phyloP scores from a whole-genome alignment of 2,329 filamentous ascomycete genomes.

The Fusarium nurragi region DNA sequence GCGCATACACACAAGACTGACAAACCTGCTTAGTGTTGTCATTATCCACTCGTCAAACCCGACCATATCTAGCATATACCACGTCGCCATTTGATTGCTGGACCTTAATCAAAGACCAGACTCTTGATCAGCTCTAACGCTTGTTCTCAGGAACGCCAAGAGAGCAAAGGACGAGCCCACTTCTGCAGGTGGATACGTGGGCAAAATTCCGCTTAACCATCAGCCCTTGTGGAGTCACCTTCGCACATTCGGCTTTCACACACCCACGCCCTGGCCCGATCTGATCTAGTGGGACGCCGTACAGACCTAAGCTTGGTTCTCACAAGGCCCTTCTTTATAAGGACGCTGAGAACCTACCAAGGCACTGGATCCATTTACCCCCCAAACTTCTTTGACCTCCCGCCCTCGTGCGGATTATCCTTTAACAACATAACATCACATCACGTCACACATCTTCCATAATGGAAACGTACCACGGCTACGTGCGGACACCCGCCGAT shows the following conservation, averaged over 20 bases:
- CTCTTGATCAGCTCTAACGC: constrained; percentile 27
- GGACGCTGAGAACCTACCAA: constrained; percentile 32
- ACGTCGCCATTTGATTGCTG: constrained; percentile 20
- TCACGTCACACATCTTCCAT: constrained; percentile 44
- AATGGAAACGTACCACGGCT: constrained; percentile 98
- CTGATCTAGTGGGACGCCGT: constrained; percentile 45
- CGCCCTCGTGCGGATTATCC: constrained; percentile 29
- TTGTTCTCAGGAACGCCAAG: constrained; percentile 38
- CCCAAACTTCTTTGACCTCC: constrained; percentile 23
- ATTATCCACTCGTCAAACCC: constrained; percentile 20
- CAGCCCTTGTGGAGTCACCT: constrained; percentile 42
- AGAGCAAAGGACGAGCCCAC: constrained; percentile 30
- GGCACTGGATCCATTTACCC: constrained; percentile 27
- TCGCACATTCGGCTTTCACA: constrained; percentile 34
- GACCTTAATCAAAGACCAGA: constrained; percentile 23
- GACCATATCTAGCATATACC: constrained; percentile 4
- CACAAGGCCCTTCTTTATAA: constrained; percentile 36
- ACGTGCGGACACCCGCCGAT: constrained; percentile 93
- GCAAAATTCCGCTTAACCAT: constrained; percentile 43
- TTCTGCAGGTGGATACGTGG: constrained; percentile 38
- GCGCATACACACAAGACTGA: constrained; percentile 11
- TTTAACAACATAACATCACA: constrained; percentile 25
- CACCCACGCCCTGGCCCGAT: constrained; percentile 39
- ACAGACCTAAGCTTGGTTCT: constrained; percentile 40
- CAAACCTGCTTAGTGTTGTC: constrained; percentile 23